Base-by-base conservation (phyloP, 1,139 yeast species). In the Pichia sp. region DNA sequence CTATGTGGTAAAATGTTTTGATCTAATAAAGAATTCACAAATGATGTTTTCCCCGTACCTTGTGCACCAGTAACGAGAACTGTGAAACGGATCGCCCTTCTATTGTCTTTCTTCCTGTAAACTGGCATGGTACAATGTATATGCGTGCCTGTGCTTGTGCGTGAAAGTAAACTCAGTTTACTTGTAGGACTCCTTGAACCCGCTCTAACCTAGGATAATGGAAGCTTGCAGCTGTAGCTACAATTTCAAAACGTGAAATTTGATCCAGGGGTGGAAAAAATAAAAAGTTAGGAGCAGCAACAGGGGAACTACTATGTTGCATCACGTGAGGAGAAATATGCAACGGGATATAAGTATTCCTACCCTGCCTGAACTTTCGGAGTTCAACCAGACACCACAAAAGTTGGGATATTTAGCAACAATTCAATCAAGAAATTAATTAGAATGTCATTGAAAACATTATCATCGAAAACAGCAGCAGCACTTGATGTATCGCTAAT, bases 31-130 rank as follows among this genome's bases (percentile, higher is more conserved):
- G 93, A 77, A 62, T 86, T 85, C 47, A 86, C 69, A 54, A 88
- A 85, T 0, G 94, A 78, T 3, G 94, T 74, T 59, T 88, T 85
- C 4, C 96, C 96, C 0, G 81, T 69, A 4, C 95, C 95, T 11
- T 79, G 67, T 10, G 72, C 68, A 5, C 96, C 96, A 25, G 81
- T 78, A 11, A 85, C 75, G 80, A 88, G 73, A 40, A 88, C 58
- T 32, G 85, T 79, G 58, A 88, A 85, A 54, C 86, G 81, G 54
- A 85, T 74, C 36, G 94, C 96, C 58, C 86, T 82, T 59, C 81
- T 83, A 55, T 82, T 78, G 56, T 85, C 93, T 60, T 84, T 84
- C 54, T 75, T 77, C 55, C 79, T 74, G 26, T 41, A 36, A 3
- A 31, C 30, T 17, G 32, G 28, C 42, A 42, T 39, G n/a, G 28